A percentile compares a stretch with the other conserved stretches of the same genome.
Conservation (phyloP, 1,139 yeast species). For the Debaryomyces robertsiae region DNA sequence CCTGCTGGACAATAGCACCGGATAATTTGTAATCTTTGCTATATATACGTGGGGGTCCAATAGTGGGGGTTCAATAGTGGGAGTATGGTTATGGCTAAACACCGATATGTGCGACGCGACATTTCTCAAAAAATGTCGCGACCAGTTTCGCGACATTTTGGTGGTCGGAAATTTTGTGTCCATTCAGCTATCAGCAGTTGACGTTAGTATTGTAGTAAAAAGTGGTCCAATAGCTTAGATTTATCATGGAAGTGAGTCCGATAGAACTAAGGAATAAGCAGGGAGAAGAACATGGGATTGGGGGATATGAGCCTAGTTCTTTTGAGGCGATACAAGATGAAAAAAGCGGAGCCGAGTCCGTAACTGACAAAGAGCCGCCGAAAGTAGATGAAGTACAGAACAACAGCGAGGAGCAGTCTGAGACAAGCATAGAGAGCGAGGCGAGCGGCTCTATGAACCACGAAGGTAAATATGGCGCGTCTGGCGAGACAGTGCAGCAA, state of each 20-base stretch:
- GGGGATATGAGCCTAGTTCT: not conserved
- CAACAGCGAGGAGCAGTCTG: not conserved
- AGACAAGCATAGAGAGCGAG: not conserved
- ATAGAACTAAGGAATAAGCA: slow-evolving; percentile 5
- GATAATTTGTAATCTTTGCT: not conserved
- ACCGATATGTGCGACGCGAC: slow-evolving; percentile 2
- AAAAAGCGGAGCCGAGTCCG: not conserved
- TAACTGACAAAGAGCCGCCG: not conserved
- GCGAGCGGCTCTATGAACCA: too few relatives aligned
- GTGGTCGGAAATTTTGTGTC: slow-evolving; percentile 1
- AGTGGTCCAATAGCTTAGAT: not conserved
- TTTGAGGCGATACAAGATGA: not conserved
- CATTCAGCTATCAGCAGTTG: not conserved
- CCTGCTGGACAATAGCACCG: too few relatives aligned
- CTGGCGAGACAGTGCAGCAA: too few relatives aligned
- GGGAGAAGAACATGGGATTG: not conserved
- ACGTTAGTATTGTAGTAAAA: not conserved
- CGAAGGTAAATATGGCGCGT: too few relatives aligned
- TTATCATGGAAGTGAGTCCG: slow-evolving; percentile 12
- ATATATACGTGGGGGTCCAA: not conserved
- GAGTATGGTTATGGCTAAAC: too few relatives aligned
- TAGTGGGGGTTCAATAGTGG: not conserved
- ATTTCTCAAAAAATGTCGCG: not conserved
- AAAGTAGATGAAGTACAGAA: not conserved
- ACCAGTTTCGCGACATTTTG: slow-evolving; percentile 1